Evolutionary conservation across 176 grass and related monocot species (phyloP), one percentile per base, ranked within the genome.

Genomic region (Oryza glumipatula): DNA sequence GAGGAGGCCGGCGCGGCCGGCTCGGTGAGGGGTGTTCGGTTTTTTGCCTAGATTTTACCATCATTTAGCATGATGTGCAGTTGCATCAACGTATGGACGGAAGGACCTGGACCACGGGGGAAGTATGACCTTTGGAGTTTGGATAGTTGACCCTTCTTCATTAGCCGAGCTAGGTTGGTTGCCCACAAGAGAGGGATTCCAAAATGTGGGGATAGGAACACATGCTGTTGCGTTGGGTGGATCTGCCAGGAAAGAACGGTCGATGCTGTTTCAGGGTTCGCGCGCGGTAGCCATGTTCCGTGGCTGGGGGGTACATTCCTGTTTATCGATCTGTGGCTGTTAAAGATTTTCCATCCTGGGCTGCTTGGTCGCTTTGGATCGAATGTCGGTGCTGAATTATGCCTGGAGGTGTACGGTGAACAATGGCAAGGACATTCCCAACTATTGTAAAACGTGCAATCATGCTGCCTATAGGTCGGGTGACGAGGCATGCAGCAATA

Each of bases 61-160:
- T 56, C 16, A 2, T 56, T 19, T 56, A 16, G 51, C 51, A 56
- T 1, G 49, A 52, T 56, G 39, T 8, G 7, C 39, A 8, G 39
- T 41, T 41, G 54, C n/a, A 58, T 21, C 15, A 52, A 41, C 78
- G 78, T 77, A 86, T 86, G 88, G 88, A 82, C 35, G 35, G 4
- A 36, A 0, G 35, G 35, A 36, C 3, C 35, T 36, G 35, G 35
- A 36, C 35, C 72, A 72, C 76, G 13, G 36, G 35, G n/a, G 63
- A 80, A 61, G 36, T 30, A 52, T 79, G n/a, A 58, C 24, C 30
- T 26, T 65, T 36, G 44, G 47, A 13, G n/a, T 26, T 65, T 36
- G 44, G 47, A 13, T 54, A 33, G 83, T 77, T 85, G 72, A 89
- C 82, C 77, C n/a, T 11, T 32, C n/a, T 11, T 32, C 60, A 9